Evolutionary conservation across 179 eudicot genomes (phyloP).

Genomic region (Pouteria campechiana): DNA sequence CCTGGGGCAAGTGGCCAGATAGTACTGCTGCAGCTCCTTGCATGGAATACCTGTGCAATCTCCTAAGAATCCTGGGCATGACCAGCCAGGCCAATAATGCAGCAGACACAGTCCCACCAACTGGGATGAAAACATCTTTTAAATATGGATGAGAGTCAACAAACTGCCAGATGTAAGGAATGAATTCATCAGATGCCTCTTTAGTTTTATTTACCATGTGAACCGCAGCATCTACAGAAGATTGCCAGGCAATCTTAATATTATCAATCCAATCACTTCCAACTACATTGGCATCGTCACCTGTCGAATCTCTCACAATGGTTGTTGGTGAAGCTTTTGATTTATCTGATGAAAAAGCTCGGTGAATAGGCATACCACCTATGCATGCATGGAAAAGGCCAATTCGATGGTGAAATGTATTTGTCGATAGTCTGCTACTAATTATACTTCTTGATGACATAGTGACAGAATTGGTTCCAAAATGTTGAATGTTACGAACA

Average conservation of each 20-base stretch:
- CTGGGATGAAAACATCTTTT: conserved; percentile 68
- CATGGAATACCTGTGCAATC: conserved; percentile 54
- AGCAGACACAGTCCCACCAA: conserved; percentile 57
- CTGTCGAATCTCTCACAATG: no score
- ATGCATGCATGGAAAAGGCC: no score
- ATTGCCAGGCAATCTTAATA: conserved; percentile 46
- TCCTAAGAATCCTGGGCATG: conserved; percentile 68
- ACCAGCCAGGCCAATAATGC: conserved; percentile 69
- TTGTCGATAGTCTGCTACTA: no score
- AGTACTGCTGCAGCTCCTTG: conserved; percentile 61
- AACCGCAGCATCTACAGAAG: conserved; percentile 36
- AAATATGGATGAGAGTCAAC: conserved; percentile 74
- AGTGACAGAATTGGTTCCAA: no score
- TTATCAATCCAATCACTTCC: conserved; percentile 57
- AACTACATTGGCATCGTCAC: conserved; percentile 24
- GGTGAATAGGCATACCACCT: no score
- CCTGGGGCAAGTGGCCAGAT: conserved; percentile 36
- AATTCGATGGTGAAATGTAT: no score
- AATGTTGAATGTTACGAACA: no score
- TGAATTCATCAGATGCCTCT: conserved; percentile 44
- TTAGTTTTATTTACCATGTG: conserved; percentile 45
- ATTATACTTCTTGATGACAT: no score
- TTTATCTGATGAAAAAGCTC: no score
- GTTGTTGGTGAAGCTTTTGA: no score
- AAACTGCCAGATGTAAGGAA: conserved; percentile 50